These are phyloP conservation scores for Gilbertella persicaria DNA, from an alignment of 371 early-diverging fungal genomes.

Conservation along the genomic window DNA sequence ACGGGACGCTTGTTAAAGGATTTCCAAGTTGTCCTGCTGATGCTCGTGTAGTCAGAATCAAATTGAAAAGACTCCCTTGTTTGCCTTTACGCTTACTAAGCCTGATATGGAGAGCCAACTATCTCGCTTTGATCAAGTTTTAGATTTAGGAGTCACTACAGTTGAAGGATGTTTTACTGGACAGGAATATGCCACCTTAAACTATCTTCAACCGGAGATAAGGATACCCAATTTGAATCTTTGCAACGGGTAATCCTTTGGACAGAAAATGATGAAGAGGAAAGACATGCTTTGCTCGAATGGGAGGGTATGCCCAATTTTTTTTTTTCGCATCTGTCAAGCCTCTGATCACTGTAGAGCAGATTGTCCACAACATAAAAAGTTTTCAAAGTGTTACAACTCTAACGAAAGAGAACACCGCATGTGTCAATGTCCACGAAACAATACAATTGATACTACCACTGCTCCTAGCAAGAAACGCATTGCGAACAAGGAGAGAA, in stretches of 20 bases:
- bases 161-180: too few species aligned
- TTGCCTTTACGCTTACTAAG: neutral
- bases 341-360: too few species aligned
- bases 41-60: neutral
- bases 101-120: neutral
- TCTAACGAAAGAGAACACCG: neutral
- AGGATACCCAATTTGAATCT: too few species aligned
- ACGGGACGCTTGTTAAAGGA: neutral
- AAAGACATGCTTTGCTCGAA: neutral
- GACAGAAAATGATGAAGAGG: neutral
- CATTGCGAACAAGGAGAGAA: too few species aligned
- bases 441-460: too few species aligned
- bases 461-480: too few species aligned
- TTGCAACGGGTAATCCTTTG: neutral
- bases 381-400: neutral
- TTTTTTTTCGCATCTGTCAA: slow-evolving; percentile 2
- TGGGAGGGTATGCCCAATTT: slow-evolving; percentile 3
- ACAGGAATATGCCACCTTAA: too few species aligned
- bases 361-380: slow-evolving; percentile 5
- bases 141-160: too few species aligned
- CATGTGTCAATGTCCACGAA: too few species aligned
- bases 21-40: slow-evolving; percentile 1
- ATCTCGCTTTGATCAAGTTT: too few species aligned
- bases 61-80: neutral
- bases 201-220: too few species aligned